These are phyloP conservation scores for Pleurotus salmoneostramineus DNA, from an alignment of 768 basidiomycete genomes.

Conservation along the genomic window DNA sequence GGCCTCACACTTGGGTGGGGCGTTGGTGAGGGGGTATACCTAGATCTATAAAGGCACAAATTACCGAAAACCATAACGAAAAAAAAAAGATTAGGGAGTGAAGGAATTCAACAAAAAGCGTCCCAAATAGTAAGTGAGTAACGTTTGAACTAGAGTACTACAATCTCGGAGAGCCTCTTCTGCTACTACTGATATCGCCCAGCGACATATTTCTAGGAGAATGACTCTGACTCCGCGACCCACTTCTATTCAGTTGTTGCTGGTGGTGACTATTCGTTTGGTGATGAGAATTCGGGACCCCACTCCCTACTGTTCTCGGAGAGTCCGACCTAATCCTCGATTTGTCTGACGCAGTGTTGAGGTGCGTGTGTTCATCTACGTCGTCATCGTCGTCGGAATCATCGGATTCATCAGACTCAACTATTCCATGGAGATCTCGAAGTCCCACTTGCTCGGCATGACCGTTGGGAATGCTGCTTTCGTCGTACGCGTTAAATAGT, in stretches of 20 bases:
- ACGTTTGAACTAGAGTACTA: conserved; percentile 9
- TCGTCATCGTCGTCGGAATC: conserved; percentile 43
- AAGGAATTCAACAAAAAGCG: not conserved
- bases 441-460: conserved; percentile 46
- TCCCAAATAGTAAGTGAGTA: conserved; percentile 12
- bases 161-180: conserved; percentile 23
- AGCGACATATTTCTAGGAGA: conserved; percentile 42
- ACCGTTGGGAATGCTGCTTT: conserved; percentile 29
- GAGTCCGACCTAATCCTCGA: conserved; percentile 15
- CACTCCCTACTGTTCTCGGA: conserved; percentile 6
- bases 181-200: conserved; percentile 21
- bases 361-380: conserved; percentile 41
- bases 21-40: too few relatives aligned
- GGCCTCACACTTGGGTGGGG: too few relatives aligned
- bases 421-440: conserved; percentile 64
- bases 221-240: conserved; percentile 51
- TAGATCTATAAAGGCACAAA: too few relatives aligned
- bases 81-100: not conserved
- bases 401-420: conserved; percentile 44
- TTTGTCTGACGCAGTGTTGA: conserved; percentile 16
- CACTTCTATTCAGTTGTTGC: conserved; percentile 17
- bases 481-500: conserved; percentile 77
- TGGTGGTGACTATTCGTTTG: too few relatives aligned
- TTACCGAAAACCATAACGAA: too few relatives aligned
- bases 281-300: too few relatives aligned